Conservation (phyloP, 495 filamentous ascomycete genomes). For the Peziza echinospora region DNA sequence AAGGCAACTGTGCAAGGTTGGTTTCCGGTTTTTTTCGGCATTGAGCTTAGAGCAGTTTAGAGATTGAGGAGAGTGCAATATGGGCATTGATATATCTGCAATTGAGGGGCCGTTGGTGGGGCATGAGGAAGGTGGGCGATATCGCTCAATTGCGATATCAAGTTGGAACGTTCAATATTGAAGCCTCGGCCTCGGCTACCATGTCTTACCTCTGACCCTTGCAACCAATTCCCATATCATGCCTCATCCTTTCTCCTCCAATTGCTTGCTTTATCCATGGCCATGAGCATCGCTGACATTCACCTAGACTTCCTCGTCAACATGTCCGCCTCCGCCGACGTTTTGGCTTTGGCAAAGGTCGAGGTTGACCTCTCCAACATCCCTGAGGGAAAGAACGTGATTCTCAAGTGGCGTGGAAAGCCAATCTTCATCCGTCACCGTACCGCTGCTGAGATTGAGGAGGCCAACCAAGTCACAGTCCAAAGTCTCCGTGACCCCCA, state of each 20-base stretch:
- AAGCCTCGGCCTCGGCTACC: too few species aligned
- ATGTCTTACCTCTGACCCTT: too few species aligned
- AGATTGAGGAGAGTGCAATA: background rate
- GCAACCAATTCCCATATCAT: background rate
- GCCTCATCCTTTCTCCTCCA: background rate
- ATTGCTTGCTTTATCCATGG: background rate
- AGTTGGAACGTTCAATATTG: too few species aligned
- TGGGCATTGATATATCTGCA: constrained; percentile 1
- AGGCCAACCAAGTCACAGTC: constrained; percentile 60
- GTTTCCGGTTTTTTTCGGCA: constrained; percentile 13
- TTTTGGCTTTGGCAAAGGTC: constrained; percentile 97
- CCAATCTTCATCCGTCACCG: constrained; percentile 99
- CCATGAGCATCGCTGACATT: too few species aligned
- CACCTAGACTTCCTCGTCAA: constrained; percentile 99
- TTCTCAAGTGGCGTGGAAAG: constrained; percentile 99
- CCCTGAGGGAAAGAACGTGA: constrained; percentile 98
- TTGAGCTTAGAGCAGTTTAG: background rate
- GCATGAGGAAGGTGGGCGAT: background rate
- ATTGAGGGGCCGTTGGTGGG: background rate
- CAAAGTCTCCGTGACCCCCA: constrained; percentile 73
- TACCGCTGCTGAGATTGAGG: constrained; percentile 64
- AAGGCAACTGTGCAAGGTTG: constrained; percentile 93
- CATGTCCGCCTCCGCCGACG: constrained; percentile 98
- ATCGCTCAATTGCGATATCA: too few species aligned
- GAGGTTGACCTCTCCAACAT: constrained; percentile 82